These are phyloP conservation scores for Salix dunnii DNA, from an alignment of 345 rosid genomes.

Conservation along the genomic window DNA sequence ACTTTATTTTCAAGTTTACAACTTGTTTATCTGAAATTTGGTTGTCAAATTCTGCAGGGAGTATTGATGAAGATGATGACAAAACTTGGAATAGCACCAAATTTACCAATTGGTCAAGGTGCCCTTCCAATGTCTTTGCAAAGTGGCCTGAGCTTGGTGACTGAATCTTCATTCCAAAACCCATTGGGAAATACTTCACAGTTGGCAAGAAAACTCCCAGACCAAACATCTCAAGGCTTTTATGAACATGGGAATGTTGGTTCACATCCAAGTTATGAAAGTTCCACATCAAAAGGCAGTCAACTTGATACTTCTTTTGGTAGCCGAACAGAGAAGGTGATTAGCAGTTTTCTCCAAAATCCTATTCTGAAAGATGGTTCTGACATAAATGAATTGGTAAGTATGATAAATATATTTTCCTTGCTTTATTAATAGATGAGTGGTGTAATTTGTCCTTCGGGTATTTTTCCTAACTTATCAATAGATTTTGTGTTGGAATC, in stretches of 20 bases:
- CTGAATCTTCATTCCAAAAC: constrained; percentile 34
- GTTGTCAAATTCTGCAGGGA: constrained; percentile 43
- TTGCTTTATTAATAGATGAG: neutral
- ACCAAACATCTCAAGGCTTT: constrained; percentile 31
- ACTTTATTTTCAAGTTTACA: constrained; percentile 3
- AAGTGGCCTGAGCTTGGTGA: constrained; percentile 34
- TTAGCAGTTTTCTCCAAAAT: constrained; percentile 59
- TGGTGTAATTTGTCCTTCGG: too few species aligned
- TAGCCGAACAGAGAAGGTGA: constrained; percentile 74
- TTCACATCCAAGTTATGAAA: constrained; percentile 25
- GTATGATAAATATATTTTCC: neutral
- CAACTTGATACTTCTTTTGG: constrained; percentile 40
- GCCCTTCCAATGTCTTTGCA: constrained; percentile 40
- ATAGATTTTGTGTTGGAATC: neutral
- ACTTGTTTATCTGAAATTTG: constrained; percentile 24
- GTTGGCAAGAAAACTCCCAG: constrained; percentile 33
- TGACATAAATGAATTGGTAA: constrained; percentile 43
- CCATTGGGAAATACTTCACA: constrained; percentile 42
- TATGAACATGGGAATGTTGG: constrained; percentile 29
- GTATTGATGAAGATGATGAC: constrained; percentile 49
- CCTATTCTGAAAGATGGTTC: constrained; percentile 53
- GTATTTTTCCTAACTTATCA: neutral
- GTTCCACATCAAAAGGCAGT: constrained; percentile 17
- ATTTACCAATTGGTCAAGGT: constrained; percentile 36
- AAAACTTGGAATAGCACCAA: constrained; percentile 56